Base-by-base conservation (phyloP, 495 filamentous ascomycete species). In the Penicillium coprophilum region DNA sequence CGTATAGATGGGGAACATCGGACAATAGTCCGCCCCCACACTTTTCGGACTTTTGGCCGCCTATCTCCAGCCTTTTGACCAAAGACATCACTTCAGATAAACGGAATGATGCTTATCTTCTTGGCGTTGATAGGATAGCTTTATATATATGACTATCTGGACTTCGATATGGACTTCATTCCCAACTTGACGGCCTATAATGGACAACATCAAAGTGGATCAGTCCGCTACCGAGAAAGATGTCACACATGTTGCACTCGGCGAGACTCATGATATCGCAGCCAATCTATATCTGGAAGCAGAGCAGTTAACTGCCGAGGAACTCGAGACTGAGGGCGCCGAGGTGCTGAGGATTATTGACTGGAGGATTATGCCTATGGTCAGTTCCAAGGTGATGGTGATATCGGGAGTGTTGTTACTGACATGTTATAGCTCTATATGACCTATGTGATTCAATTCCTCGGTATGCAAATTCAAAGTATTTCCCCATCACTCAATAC, bases 401-500 rank as follows among this genome's bases (percentile, higher is more conserved):
- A 7, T 20, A 6, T n/a, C n/a, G n/a, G n/a, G n/a, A 34, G 13
- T 8, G 15, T 17, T 34, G 5, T 48, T 28, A 24, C n/a, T 19
- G 24, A 39, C 21, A 27, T 23, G 11, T 10, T 17, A 12, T 53
- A 74, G 71, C 56, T 74, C 28, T 74, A 74, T 45, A 46, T 74
- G 23, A 72, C 69, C 12, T 74, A 72, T 46, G 70, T 71, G 46
- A 72, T 72, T 48, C 71, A 73, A 55, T 74, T 67, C 34, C 54
- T 74, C 10, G 69, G 69, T 71, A 58, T 28, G 54, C 21, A 10
- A 9, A 2, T 23, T 34, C n/a, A 21, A 31, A 6, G n/a, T n/a
- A n/a, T 4, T 47, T 6, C 9, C 12, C 5, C 20, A 9, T 17
- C 40, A 5, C n/a, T 28, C 19, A 28, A 28, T 20, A 7, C 48